Evolutionary conservation across 2,329 filamentous ascomycete genomes (phyloP).

Genomic region (Penicillium sp.): DNA sequence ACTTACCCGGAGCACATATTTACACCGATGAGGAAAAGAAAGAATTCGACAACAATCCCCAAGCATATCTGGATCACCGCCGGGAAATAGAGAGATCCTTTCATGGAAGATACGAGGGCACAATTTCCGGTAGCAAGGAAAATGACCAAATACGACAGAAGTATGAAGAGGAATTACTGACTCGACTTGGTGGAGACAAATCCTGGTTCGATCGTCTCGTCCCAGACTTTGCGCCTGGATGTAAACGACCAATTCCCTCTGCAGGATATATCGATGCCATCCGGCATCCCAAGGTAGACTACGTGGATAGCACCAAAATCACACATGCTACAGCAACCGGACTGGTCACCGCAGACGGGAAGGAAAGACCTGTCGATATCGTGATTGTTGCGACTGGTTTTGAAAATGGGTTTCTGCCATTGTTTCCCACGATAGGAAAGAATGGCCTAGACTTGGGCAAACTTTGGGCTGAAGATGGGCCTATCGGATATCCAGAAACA

Average conservation of each 20-base stretch:
- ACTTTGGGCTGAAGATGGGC: conserved; percentile 1
- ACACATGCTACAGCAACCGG: conserved; percentile 9
- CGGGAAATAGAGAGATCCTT: conserved; percentile 10
- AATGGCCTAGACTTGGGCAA: conserved; percentile 5
- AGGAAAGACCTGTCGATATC: conserved; percentile 3
- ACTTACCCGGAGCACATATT: conserved; percentile 7
- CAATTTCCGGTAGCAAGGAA: neutral
- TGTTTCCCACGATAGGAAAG: conserved; percentile 7
- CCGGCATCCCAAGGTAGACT: conserved; percentile 3
- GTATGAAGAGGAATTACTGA: neutral
- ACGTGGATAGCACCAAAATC: conserved; percentile 2
- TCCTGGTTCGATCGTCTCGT: neutral
- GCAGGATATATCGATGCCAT: conserved; percentile 9
- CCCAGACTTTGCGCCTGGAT: conserved; percentile 6
- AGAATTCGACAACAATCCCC: neutral
- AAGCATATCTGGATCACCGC: conserved; percentile 13
- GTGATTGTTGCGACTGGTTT: conserved; percentile 5
- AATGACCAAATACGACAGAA: neutral
- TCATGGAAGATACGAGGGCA: conserved; percentile 8
- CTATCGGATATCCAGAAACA: conserved; percentile 9
- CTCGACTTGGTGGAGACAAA: neutral
- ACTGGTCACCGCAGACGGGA: conserved; percentile 2
- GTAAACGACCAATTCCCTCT: conserved; percentile 7
- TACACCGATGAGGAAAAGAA: conserved; percentile 13
- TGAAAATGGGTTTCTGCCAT: neutral